These are phyloP conservation scores for Yamadazyma triangularis DNA, from an alignment of 1,139 yeast genomes.

Conservation along the genomic window DNA sequence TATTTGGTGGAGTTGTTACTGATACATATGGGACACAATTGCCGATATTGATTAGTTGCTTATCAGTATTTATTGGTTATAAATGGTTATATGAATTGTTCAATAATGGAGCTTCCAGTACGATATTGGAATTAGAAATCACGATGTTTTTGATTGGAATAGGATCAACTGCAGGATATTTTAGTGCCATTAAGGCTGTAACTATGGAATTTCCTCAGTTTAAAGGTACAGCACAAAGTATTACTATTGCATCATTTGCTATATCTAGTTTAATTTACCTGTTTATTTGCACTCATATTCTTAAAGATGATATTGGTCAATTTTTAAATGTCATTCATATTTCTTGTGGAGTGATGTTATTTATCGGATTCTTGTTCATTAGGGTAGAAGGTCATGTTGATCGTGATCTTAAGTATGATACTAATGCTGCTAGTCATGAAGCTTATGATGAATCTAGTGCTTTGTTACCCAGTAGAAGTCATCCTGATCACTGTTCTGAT, in stretches of 20 bases:
- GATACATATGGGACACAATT: slow-evolving; percentile 31
- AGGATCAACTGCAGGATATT: slow-evolving; percentile 32
- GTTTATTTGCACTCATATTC: slow-evolving; percentile 18
- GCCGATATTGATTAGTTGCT: slow-evolving; percentile 25
- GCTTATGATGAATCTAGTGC: slow-evolving; percentile 8
- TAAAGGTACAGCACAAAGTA: slow-evolving; percentile 32
- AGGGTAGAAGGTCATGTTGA: slow-evolving; percentile 23
- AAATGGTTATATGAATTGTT: slow-evolving; percentile 22
- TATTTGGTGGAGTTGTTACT: slow-evolving; percentile 27
- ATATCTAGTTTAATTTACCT: slow-evolving; percentile 28
- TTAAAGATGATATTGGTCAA: slow-evolving; percentile 17
- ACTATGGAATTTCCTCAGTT: slow-evolving; percentile 27
- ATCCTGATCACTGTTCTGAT: slow-evolving; percentile 2
- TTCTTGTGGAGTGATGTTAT: slow-evolving; percentile 21
- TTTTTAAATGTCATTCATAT: slow-evolving; percentile 22
- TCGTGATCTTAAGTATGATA: slow-evolving; percentile 12
- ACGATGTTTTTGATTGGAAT: slow-evolving; percentile 31
- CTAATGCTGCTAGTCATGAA: slow-evolving; percentile 10
- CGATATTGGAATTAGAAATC: slow-evolving; percentile 14
- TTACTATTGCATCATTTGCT: slow-evolving; percentile 38
- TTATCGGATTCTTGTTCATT: slow-evolving; percentile 26
- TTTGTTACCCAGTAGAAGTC: slow-evolving; percentile 6
- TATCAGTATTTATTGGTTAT: slow-evolving; percentile 23
- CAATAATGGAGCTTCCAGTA: slow-evolving; percentile 14
- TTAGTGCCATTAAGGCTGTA: slow-evolving; percentile 32